Conservation (phyloP, 2,329 filamentous ascomycete genomes). For the Pseudofabraea citricarpa region DNA sequence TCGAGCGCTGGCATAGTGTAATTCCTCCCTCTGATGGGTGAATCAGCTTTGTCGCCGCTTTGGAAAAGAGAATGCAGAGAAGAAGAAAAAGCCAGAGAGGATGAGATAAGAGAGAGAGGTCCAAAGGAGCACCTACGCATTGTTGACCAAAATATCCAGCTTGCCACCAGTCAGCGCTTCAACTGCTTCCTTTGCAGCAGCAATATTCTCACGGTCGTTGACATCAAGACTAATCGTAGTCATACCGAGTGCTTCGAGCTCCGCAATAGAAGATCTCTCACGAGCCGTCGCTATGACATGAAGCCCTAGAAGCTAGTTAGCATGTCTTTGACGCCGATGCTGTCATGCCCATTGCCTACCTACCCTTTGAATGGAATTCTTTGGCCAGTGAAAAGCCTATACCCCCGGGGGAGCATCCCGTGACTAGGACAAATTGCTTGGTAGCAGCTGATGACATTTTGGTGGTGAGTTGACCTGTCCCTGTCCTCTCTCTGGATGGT, state of each 20-base stretch:
- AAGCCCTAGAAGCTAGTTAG: too few relatives aligned
- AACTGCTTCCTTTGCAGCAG: neutral
- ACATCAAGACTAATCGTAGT: slow-evolving; percentile 7
- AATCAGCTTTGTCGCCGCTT: neutral
- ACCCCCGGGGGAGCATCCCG: slow-evolving; percentile 3
- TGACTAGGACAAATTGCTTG: neutral
- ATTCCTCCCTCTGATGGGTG: neutral
- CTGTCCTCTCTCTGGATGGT: neutral
- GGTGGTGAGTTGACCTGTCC: neutral
- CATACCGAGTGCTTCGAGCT: slow-evolving; percentile 4
- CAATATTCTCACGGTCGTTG: neutral
- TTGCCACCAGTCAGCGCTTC: slow-evolving; percentile 3
- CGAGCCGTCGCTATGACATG: slow-evolving; percentile 7
- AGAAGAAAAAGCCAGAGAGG: too few relatives aligned
- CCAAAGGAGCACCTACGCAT: neutral
- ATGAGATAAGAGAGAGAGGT: neutral
- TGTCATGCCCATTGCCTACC: too few relatives aligned
- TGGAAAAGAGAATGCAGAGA: too few relatives aligned
- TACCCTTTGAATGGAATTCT: slow-evolving; percentile 5
- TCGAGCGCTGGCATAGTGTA: slow-evolving; percentile 1
- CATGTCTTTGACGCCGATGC: too few relatives aligned
- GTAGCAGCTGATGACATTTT: neutral
- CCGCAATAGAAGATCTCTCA: slow-evolving; percentile 1
- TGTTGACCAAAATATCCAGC: slow-evolving; percentile 1
- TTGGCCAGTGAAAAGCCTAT: slow-evolving; percentile 4